Evolutionary conservation across 2,329 filamentous ascomycete genomes (phyloP).

Genomic region (Parastagonospora nodorum): DNA sequence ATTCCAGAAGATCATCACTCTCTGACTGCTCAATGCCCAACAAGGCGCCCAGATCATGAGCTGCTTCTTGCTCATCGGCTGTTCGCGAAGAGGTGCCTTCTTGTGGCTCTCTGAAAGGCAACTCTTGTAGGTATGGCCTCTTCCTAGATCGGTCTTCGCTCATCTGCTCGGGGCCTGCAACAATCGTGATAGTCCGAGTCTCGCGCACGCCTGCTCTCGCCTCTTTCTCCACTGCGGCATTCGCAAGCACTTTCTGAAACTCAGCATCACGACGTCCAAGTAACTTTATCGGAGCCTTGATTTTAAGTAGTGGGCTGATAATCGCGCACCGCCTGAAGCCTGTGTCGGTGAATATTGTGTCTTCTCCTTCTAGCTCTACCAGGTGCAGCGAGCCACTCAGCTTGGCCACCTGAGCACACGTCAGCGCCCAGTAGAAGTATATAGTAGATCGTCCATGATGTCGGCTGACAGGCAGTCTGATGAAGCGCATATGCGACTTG

Average conservation of each 20-base stretch:
- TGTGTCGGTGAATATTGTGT: background rate
- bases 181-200: slow-evolving; percentile 7
- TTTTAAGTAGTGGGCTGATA: slow-evolving; percentile 24
- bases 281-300: slow-evolving; percentile 25
- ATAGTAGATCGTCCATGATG: background rate
- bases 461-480: slow-evolving; percentile 13
- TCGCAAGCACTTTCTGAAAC: slow-evolving; percentile 6
- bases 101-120: background rate
- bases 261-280: slow-evolving; percentile 2
- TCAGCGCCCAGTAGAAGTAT: slow-evolving; percentile 29
- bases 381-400: slow-evolving; percentile 13
- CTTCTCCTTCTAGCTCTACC: slow-evolving; percentile 20
- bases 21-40: slow-evolving; percentile 18
- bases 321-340: slow-evolving; percentile 1
- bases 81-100: background rate
- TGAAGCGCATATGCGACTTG: slow-evolving; percentile 19
- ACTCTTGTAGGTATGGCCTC: background rate
- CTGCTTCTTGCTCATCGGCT: background rate
- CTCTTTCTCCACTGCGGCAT: slow-evolving; percentile 10
- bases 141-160: background rate
- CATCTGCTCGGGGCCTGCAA: background rate
- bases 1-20: slow-evolving; percentile 7
- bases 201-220: slow-evolving; percentile 7
- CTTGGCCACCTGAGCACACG: slow-evolving; percentile 30
- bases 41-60: slow-evolving; percentile 5